Base-by-base conservation (phyloP, 129 eudicot genomes). In the Chrysanthemum makinoi region DNA sequence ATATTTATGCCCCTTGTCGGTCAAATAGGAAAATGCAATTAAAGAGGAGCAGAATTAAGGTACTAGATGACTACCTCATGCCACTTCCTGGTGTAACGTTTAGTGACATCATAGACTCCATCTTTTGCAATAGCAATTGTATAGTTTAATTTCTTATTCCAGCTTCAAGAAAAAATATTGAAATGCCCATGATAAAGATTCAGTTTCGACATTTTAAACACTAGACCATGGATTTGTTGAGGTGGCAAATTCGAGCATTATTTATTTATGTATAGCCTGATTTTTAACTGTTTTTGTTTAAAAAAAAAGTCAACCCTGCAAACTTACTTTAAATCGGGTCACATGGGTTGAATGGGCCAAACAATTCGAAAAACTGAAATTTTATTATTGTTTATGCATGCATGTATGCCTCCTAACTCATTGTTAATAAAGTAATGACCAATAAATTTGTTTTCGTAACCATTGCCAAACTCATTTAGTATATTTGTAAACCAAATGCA, bases 11-110 rank as follows among this genome's bases (percentile, higher is more conserved):
- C 15, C 28, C 28, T 0, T 33, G 35, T 19, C 57, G 46, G 53
- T 82, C 61, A 74, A 72, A 68, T 20, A 59, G 73, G 18, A 65
- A 6, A 75, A 65, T 52, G 19, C 55, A 62, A 67, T 22, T 13
- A 2, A 33, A 7, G 15, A 52, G 49, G 1, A 35, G 75, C 48
- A 54, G 17, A 79, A 30, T 39, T 50, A 26, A 33, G 22, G 24
- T 65, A 46, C 30, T 4, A 15, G 57, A 2, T 66, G 56, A 19
- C 51, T 77, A 88, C 98, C 90, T 94, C 97, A 61, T 85, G 96
- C 98, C 98, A 94, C 73, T 94, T 94, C 74, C 86, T 87, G 50
- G 97, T 94, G 87, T 94, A 94, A 76, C 97, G 98, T 72, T 84
- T 89, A 62, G 95, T 89, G 81, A 89, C 98, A 84, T 94, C 98